Base-by-base conservation (phyloP, 257 asterid species). In the Craterostigma plantagineum region DNA sequence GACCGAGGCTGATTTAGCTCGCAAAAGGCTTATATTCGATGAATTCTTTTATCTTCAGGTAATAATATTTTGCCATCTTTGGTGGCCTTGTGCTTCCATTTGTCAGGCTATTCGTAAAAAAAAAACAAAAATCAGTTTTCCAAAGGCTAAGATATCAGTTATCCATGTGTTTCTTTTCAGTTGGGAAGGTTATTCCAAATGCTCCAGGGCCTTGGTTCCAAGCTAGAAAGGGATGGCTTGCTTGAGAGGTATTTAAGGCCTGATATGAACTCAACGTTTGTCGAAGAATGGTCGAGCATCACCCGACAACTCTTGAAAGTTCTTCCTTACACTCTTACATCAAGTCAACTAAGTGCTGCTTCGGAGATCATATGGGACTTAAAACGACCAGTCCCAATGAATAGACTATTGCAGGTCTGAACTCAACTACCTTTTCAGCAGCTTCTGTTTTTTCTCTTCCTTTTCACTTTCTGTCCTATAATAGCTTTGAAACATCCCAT, bases 1-100 rank as follows among this genome's bases (percentile, higher is more conserved):
- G 53, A 57, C 46, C 50, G 69, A 60, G 61, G 97, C 97, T 16
- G 85, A 87, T 64, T 64, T 68, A 58, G 94, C 97, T 54, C 93
- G 95, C 44, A 76, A 62, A 65, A 76, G 97, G 81, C 92, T 87
- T 51, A 79, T 87, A 45, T 87, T 87, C 72, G 97, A 87, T 48
- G 97, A 87, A 68, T 87, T 87, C 69, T 81, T 87, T 53, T 87
- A 81, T 72, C 75, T 87, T 55, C 97, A 87, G 93, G 97, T 87
- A 63, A 36, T 36, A 36, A 9, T 9, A 36, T 3, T 36, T 2
- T 8, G 11, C 14, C 1, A 36, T 12, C 14, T 10, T 10, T 8
- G 40, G 11, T 36, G 14, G 12, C 14, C 11, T 36, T 10, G 40
- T 9, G 4, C 12, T 36, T 10, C n/a, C n/a, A n/a, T 36, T 10